These are phyloP conservation scores for Aspergillus viridinutans DNA, from an alignment of 2,329 filamentous ascomycete genomes.

Conservation along the genomic window DNA sequence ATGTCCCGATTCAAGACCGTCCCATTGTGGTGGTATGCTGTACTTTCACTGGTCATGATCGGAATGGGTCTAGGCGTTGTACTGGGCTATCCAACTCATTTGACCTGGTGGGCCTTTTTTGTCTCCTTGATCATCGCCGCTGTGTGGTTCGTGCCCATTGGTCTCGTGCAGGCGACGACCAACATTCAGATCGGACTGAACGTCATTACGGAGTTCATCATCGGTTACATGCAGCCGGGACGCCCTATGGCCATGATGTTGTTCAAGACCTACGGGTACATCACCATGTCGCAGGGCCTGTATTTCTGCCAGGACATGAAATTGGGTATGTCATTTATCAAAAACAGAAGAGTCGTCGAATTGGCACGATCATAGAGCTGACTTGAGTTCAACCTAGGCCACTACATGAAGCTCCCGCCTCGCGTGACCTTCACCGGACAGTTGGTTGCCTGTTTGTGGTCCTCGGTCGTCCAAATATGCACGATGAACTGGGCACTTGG, in stretches of 20 bases:
- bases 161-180: conserved; percentile 65
- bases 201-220: conserved; percentile 68
- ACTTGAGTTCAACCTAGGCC: conserved; percentile 27
- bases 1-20: conserved; percentile 56
- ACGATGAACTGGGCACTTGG: conserved; percentile 44
- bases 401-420: conserved; percentile 61
- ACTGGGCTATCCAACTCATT: conserved; percentile 59
- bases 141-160: conserved; percentile 57
- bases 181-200: conserved; percentile 66
- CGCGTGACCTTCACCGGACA: conserved; percentile 51
- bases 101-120: conserved; percentile 70
- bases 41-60: conserved; percentile 48
- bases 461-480: conserved; percentile 47
- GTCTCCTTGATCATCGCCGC: conserved; percentile 62
- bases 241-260: conserved; percentile 70
- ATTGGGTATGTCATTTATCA: conserved; percentile 39
- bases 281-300: conserved; percentile 63
- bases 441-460: conserved; percentile 49
- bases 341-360: neutral
- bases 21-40: conserved; percentile 56
- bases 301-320: conserved; percentile 65
- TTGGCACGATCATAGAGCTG: conserved; percentile 17
- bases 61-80: conserved; percentile 46
- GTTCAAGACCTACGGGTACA: conserved; percentile 71
- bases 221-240: conserved; percentile 69